A percentile compares a stretch with the other conserved stretches of the same genome.
Conservation (phyloP, 495 filamentous ascomycete species). For the Penicillium alfredii region DNA sequence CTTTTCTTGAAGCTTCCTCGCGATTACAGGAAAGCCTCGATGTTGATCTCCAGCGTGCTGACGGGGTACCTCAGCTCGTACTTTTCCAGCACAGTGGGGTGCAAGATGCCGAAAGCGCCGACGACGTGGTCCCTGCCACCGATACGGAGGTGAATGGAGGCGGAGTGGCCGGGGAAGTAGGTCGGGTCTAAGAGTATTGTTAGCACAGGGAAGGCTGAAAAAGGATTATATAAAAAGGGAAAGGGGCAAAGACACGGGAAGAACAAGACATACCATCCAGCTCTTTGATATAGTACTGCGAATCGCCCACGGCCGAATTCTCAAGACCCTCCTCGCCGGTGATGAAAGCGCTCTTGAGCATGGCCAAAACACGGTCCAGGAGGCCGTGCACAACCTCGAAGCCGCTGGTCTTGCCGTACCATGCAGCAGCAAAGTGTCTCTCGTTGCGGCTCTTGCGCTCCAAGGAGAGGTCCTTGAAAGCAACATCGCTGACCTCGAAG, state of each 20-base stretch:
- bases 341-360: slow-evolving; percentile 80
- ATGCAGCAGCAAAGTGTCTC: slow-evolving; percentile 90
- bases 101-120: slow-evolving; percentile 87
- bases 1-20: no score
- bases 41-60: slow-evolving; percentile 90
- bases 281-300: slow-evolving; percentile 87
- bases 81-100: slow-evolving; percentile 86
- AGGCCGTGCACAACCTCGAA: slow-evolving; percentile 97
- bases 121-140: slow-evolving; percentile 64
- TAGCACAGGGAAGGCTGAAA: slow-evolving; percentile 1
- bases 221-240: slow-evolving; percentile 1
- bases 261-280: slow-evolving; percentile 70
- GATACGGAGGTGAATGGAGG: slow-evolving; percentile 68
- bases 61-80: slow-evolving; percentile 93
- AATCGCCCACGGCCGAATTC: slow-evolving; percentile 48
- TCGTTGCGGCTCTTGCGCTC: slow-evolving; percentile 90
- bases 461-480: slow-evolving; percentile 69
- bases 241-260: no score
- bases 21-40: slow-evolving; percentile 90
- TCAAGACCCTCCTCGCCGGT: slow-evolving; percentile 65
- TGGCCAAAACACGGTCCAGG: slow-evolving; percentile 83
- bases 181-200: slow-evolving; percentile 77
- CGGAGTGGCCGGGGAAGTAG: slow-evolving; percentile 86
- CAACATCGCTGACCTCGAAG: slow-evolving; percentile 89
- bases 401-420: slow-evolving; percentile 88